Base-by-base conservation (phyloP, 2,329 filamentous ascomycete species). In the Helotiales sp. region DNA sequence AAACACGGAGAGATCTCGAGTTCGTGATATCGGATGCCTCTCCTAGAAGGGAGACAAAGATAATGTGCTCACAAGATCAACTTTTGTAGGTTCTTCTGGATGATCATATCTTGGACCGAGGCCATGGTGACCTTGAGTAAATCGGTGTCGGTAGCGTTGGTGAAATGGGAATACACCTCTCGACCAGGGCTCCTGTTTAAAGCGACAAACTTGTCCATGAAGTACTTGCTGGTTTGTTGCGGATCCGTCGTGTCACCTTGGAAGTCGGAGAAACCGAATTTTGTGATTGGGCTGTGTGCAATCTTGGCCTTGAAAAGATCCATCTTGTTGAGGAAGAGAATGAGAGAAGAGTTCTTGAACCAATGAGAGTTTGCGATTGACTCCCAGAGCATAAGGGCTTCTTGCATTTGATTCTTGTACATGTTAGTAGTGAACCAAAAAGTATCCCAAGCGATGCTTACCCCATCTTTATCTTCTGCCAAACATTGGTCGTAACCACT, bases 401-500 rank as follows among this genome's bases (percentile, higher is more conserved):
- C 90, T 74, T 92, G 90, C 89, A 93, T 93, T 89, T 93, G 90
- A 72, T 93, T 93, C 89, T n/a, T 92, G 64, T 12, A 19, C 6
- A 34, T 25, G 19, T 54, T 47, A 54, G 47, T 36, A 17, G 19
- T 8, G 34, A 22, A 7, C 12, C 36, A 5, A 3, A 17, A n/a
- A 8, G 5, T 15, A 10, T 40, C 24, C 2, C 15, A 44, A 12
- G 33, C 8, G 49, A 59, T 49, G 79, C 91, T 78, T 81, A 96
- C 92, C 63, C 93, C 93, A 72, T 96, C 95, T 75, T 96, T 93
- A 73, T 98, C 93, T 76, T 98, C 93, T 3, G 97, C 91, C 49
- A 98, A 78, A 69, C 93, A 96, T 74, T 98, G 95, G 71, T 98
- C 93, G 73, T 97, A 98, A 59, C 93, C 93, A 63, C 92, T 96